Base-by-base conservation (phyloP, 495 filamentous ascomycete genomes). In the Aspergillus mulundensis region DNA sequence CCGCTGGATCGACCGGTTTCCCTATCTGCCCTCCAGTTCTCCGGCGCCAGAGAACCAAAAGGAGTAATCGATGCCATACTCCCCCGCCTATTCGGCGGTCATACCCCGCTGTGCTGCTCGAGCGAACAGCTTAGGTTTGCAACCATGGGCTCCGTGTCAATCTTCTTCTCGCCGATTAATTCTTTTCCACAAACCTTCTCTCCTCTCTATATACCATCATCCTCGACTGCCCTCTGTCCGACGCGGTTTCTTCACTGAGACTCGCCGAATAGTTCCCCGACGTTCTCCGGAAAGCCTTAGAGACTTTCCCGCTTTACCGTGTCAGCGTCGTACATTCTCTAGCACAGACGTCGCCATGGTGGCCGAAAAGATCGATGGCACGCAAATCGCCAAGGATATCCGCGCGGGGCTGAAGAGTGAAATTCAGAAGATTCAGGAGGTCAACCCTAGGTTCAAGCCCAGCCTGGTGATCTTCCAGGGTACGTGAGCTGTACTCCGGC, bases 361-460 rank as follows among this genome's bases (percentile, higher is more conserved):
- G 61, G 93, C 90, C 58, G 82, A 84, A 66, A 96, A 89, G 78
- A 94, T 98, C 66, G 93, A 98, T 76, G 94, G 94, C 70, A 96
- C 88, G 25, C 89, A 88, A 60, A 92, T 96, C 74, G 95, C 95
- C 42, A 92, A 89, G 76, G 81, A 72, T 59, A 95, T 98, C 65
- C 85, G 94, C 48, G 87, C 88, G 72, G 79, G 78, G 23, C 79
- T 98, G 57, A 85, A 85, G 65, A 72, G 72, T 30, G 84, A 96
- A 68, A 95, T 98, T 70, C 83, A 83, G 64, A 75, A 88, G 65
- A 86, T 82, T 62, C 93, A 96, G 71, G 78, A 82, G 73, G 71
- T 75, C 19, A 95, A 95, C 63, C 88, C 92, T 14, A 79, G 91
- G 58, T 98, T 89, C 75, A 85, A 87, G 68, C 94, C 94, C 28